These are phyloP conservation scores for Coemansia brasiliensis DNA, from an alignment of 192 early-diverging fungal species.

Conservation along the genomic window DNA sequence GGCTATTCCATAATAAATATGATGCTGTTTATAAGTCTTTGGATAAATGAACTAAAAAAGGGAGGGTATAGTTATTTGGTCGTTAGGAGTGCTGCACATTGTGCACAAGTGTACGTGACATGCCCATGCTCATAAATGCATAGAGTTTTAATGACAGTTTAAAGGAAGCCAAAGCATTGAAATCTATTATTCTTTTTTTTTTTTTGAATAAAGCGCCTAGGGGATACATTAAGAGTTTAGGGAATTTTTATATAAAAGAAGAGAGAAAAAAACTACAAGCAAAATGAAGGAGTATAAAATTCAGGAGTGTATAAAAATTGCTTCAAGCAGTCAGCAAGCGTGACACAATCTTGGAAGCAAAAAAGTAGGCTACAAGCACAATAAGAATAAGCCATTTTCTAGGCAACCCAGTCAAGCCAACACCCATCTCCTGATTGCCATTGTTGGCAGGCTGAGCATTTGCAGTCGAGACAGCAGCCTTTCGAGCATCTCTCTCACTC, in stretches of 20 bases:
- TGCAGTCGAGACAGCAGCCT: constrained; percentile 8
- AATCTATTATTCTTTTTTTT: too few species aligned
- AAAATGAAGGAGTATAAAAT: neutral
- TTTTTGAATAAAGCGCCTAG: neutral
- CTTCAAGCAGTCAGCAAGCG: constrained; percentile 34
- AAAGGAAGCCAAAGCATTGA: too few species aligned
- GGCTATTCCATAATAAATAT: too few species aligned
- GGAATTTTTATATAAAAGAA: neutral
- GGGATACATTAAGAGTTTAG: too few species aligned
- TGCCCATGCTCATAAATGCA: too few species aligned
- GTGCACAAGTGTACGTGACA: too few species aligned
- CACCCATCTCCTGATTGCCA: constrained; percentile 13
- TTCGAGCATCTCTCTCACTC: neutral
- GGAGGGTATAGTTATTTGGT: too few species aligned
- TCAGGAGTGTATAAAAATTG: too few species aligned
- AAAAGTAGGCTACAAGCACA: constrained; percentile 41
- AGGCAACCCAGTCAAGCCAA: constrained; percentile 20
- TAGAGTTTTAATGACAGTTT: too few species aligned
- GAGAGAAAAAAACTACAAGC: constrained; percentile 6
- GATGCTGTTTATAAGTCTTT: too few species aligned
- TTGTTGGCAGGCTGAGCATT: neutral
- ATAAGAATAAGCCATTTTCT: constrained; percentile 50
- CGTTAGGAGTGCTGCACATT: too few species aligned
- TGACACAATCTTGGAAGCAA: constrained; percentile 42
- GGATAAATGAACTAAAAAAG: too few species aligned